Base-by-base conservation (phyloP, 2,329 filamentous ascomycete species). In the Stachybotrys echinatus region DNA sequence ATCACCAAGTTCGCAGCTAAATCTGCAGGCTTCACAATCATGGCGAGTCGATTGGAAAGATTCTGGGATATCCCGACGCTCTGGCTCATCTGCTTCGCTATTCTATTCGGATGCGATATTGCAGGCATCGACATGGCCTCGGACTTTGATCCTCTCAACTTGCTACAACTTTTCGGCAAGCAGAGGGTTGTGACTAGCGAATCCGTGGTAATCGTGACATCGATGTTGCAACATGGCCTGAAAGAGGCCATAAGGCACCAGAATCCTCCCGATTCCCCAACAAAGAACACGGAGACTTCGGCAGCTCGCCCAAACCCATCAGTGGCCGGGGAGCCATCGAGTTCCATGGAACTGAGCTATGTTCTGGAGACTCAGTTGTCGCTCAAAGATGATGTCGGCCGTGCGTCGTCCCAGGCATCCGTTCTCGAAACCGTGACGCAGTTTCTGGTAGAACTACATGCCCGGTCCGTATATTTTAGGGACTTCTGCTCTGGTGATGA, bases 21-120 rank as follows among this genome's bases (percentile, higher is more conserved):
- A 68, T 90, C 87, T 12, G 89, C 90, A 23, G 95, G 95, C 2
- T 96, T 96, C 64, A 77, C 79, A 31, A 87, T 96, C 54, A 86
- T 97, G 82, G 87, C 87, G 37, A 81, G 88, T 59, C 82, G 89
- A 27, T 71, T 99, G 4, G 90, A 86, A 61, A 77, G 85, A 59
- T 96, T 92, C 84, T 99, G 94, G 92, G 85, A 89, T 60, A 80
- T 91, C 17, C 82, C 91, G 3, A 82, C 84, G 0, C 69, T 97
- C 22, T 97, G 94, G 94, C 84, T 87, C 0, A 85, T 94, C 42
- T 91, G 88, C 62, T 89, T 99, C 67, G 85, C 89, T 48, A 87
- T 97, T 20, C 69, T 99, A 3, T 96, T 99, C 61, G 91, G 89
- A 1, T 79, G 84, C 40, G 91, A 96, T 61, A 81, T 95, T 43